Base-by-base conservation (phyloP, 345 rosid genomes). In the Salix caprea region DNA sequence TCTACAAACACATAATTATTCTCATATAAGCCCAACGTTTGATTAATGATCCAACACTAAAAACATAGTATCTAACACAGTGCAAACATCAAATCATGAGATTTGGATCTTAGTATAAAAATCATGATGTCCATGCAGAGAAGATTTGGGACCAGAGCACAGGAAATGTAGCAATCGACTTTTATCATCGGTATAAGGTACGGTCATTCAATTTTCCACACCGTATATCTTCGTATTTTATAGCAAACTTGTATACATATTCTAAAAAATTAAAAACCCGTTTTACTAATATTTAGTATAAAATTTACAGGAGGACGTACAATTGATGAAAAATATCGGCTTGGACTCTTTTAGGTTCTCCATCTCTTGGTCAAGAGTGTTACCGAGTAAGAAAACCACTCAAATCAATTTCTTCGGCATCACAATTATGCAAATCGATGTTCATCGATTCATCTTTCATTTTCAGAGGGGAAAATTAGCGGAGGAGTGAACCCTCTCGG, bases 281-380 rank as follows among this genome's bases (percentile, higher is more conserved):
- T 62, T 4, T n/a, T 8, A n/a, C 30, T 46, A 26, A n/a, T 2
- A 46, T 28, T 14, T 14, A 56, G n/a, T 12, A 36, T 4, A 23
- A 18, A 37, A 40, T 62, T 50, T 36, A 1, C 76, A 83, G 84
- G 82, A 65, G 64, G 84, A 83, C 76, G 54, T 83, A 34, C 70
- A 76, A 5, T 36, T 80, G 46, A 78, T 80, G 86, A 80, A 77
- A 68, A 44, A 58, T 19, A 78, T 80, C 7, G 84, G 84, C 4
- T 23, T 84, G 66, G 84, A 84, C 56, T 75, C 82, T 7, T 84
- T 71, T 66, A 76, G 82, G 79, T 78, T 78, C 68, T 84, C 84
- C 69, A 34, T 84, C 30, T 81, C 82, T 3, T 78, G 84, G 87
- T 50, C 87, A 12, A 73, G 87, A 76, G 1, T 84, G 48, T 40